These are phyloP conservation scores for Prunus yedoensis DNA, from an alignment of 331 rosid species.

Conservation along the genomic window DNA sequence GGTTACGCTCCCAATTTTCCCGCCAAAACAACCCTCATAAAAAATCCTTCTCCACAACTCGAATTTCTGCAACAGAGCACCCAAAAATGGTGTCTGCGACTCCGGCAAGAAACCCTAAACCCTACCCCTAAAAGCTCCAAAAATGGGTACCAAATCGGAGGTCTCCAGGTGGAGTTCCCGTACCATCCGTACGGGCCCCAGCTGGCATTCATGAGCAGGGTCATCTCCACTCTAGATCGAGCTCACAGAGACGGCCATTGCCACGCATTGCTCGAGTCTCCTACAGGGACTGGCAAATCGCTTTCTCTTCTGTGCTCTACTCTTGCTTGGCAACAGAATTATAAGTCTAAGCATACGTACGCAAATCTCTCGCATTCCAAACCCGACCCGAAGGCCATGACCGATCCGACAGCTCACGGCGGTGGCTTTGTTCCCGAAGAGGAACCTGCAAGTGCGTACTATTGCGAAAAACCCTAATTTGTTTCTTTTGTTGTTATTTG, in stretches of 20 bases:
- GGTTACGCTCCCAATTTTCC: slow-evolving; percentile 33
- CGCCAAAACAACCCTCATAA: not conserved
- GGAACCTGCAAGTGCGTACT: slow-evolving; percentile 38
- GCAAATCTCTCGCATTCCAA: slow-evolving; percentile 35
- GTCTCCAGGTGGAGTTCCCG: slow-evolving; percentile 81
- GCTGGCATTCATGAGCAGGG: slow-evolving; percentile 85
- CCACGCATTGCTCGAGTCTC: slow-evolving; percentile 92
- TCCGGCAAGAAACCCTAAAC: slow-evolving; percentile 31
- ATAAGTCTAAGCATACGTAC: slow-evolving; percentile 32
- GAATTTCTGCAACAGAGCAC: not conserved
- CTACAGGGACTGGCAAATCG: slow-evolving; percentile 90
- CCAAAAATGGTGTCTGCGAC: slow-evolving; percentile 44
- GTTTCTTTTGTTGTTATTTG: not conserved
- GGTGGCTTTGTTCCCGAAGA: slow-evolving; percentile 82
- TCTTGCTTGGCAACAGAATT: slow-evolving; percentile 85
- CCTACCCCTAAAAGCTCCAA: slow-evolving; percentile 39
- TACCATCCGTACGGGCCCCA: slow-evolving; percentile 85
- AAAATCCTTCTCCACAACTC: not conserved
- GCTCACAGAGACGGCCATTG: slow-evolving; percentile 78
- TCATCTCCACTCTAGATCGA: slow-evolving; percentile 79
- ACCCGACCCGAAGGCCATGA: slow-evolving; percentile 55
- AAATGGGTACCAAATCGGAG: slow-evolving; percentile 73
- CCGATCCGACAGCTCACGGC: slow-evolving; percentile 65
- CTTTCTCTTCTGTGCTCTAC: slow-evolving; percentile 91
- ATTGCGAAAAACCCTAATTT: not conserved